A percentile compares a stretch with the other conserved stretches of the same genome.
Evolutionary conservation across 2,329 filamentous ascomycete species (phyloP).

Genomic region (Remersonia thermophila): DNA sequence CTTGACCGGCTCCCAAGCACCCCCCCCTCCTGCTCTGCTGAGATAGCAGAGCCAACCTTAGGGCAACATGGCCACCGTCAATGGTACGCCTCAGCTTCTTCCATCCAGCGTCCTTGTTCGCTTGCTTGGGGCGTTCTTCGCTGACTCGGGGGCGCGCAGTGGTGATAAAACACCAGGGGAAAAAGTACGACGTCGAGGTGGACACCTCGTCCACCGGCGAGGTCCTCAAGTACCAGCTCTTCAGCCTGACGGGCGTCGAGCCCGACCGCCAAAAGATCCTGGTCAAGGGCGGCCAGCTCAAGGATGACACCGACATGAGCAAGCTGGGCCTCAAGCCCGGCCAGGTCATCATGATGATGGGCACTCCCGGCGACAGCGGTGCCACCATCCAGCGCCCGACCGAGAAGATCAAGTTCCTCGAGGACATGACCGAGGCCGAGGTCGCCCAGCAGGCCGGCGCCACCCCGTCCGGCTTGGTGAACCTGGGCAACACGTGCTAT

Average conservation of each 20-base stretch:
- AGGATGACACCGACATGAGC: slow-evolving; percentile 82
- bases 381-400: slow-evolving; percentile 57
- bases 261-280: slow-evolving; percentile 93
- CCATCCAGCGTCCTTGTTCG: background rate
- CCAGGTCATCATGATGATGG: slow-evolving; percentile 92
- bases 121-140: background rate
- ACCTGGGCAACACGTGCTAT: slow-evolving; percentile 96
- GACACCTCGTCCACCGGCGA: slow-evolving; percentile 76
- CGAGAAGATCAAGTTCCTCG: slow-evolving; percentile 74
- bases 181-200: slow-evolving; percentile 87
- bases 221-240: slow-evolving; percentile 91
- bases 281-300: slow-evolving; percentile 86
- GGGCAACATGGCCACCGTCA: slow-evolving; percentile 14
- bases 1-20: too few relatives aligned
- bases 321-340: slow-evolving; percentile 76
- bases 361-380: slow-evolving; percentile 61
- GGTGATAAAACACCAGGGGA: slow-evolving; percentile 87
- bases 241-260: slow-evolving; percentile 88
- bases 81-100: slow-evolving; percentile 6
- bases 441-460: slow-evolving; percentile 71
- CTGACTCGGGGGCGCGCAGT: too few relatives aligned
- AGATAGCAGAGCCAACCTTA: too few relatives aligned
- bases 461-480: slow-evolving; percentile 76
- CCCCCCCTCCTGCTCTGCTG: too few relatives aligned
- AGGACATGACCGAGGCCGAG: slow-evolving; percentile 96